Percentiles rank a stretch among this genome's conserved stretches.
Conservation (phyloP, 805 yeast genomes). For the Cyberlindnera suaveolens region DNA sequence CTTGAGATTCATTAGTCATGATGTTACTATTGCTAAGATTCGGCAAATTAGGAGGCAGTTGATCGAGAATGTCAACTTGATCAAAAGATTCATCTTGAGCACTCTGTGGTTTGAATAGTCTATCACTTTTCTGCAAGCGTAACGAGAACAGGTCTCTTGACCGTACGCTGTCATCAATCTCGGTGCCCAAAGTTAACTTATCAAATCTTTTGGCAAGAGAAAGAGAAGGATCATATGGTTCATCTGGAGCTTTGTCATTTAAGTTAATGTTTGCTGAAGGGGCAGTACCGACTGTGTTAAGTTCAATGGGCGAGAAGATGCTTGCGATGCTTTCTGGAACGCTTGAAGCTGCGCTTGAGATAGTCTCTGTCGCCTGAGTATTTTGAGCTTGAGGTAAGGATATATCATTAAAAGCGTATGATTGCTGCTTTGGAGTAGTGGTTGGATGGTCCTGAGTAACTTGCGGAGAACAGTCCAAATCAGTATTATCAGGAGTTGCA, state of each 20-base stretch:
- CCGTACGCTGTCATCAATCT: not conserved
- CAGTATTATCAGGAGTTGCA: constrained; percentile 18
- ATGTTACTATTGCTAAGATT: not conserved
- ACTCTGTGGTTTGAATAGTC: not conserved
- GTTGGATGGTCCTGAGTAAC: not conserved
- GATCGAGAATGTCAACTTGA: constrained; percentile 21
- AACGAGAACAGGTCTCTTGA: constrained; percentile 4
- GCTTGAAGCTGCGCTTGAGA: not conserved
- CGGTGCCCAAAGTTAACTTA: constrained; percentile 2
- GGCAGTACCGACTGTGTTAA: not conserved
- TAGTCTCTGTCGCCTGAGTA: not conserved
- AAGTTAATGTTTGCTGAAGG: not conserved
- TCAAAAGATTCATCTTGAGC: constrained; percentile 16
- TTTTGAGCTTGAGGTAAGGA: not conserved
- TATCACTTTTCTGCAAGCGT: not conserved
- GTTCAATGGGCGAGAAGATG: not conserved
- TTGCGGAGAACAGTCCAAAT: not conserved
- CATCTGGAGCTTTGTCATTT: not conserved
- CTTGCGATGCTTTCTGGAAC: not conserved
- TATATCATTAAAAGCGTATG: not conserved
- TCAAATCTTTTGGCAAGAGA: constrained; percentile 10
- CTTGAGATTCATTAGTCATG: not conserved
- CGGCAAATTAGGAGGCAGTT: constrained; percentile 15
- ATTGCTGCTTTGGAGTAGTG: not conserved
- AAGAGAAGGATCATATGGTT: constrained; percentile 3